Base-by-base conservation (phyloP, 768 basidiomycete species). In the Auriscalpium vulgare region DNA sequence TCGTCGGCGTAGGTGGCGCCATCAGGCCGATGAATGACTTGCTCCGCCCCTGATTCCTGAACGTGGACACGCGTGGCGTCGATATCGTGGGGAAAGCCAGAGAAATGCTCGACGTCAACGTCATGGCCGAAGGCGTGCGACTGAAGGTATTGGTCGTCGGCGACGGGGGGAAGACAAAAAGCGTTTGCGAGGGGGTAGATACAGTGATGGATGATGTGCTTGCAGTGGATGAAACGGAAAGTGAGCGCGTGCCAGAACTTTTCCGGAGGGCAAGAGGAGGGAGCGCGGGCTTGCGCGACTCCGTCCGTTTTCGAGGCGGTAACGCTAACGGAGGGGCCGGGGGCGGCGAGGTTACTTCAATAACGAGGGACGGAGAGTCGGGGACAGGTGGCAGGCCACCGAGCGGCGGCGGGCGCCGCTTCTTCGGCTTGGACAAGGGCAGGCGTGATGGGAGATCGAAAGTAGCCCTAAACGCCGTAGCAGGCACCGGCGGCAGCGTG, bases 81-180 rank as follows among this genome's bases (percentile, higher is more conserved):
- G 76, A 72, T 58, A 81, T 68, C 45, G 74, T 76, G 17, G 83
- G 84, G 67, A 85, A 84, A 5, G 83, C 72, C 74, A 57, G 80
- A 60, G 61, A 70, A 53, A 64, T 59, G 61, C 75, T 85, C 58
- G 88, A 87, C 47, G 82, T 88, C 54, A 92, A 73, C 38, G 86
- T 91, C 82, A 91, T 84, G 37, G 89, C 87, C 48, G 88, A 87
- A 29, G 91, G 88, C 51, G 86, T 89, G 40, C 71, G 79, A 47
- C 14, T 14, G 40, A 17, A 43, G 17, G 82, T 75, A 63, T 75
- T 76, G 49, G 65, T 63, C 34, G 68, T 77, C 69, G 81, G 88
- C 5, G 89, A 91, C 36, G 90, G 88, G 1, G 90, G 90, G 66
- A 92, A 92, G 38, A 92, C 84, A 62, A 92, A 91, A 47, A 92